phyloP scores from a whole-genome alignment of 306 rosid species.

The Vicia sativa region DNA sequence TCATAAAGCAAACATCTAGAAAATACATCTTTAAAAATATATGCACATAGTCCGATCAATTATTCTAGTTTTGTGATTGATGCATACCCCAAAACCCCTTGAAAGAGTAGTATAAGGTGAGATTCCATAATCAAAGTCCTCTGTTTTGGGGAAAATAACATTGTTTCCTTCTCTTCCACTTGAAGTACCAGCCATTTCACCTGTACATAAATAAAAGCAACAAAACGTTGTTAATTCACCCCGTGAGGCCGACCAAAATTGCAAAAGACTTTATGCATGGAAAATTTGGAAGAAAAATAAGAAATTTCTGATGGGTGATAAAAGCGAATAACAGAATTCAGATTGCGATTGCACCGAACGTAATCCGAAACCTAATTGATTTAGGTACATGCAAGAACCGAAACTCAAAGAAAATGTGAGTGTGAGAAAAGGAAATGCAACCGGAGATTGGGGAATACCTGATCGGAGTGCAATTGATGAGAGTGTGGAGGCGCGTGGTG shows the following conservation, averaged over 20 bases:
- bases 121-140: constrained; percentile 60
- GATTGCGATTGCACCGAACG: not conserved
- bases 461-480: constrained; percentile 25
- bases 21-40: not conserved
- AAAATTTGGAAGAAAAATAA: no score
- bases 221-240: no score
- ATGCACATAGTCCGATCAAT: not conserved
- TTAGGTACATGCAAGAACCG: constrained; percentile 8
- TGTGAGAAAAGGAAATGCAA: constrained; percentile 3
- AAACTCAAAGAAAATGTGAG: not conserved
- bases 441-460: constrained; percentile 27
- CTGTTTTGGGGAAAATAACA: constrained; percentile 59
- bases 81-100: constrained; percentile 58
- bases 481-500: constrained; percentile 8
- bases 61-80: not conserved
- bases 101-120: constrained; percentile 49
- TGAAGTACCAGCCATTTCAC: constrained; percentile 46
- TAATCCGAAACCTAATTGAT: constrained; percentile 4
- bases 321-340: constrained; percentile 7
- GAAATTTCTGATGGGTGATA: no score
- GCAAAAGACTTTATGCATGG: no score
- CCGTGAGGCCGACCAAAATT: no score
- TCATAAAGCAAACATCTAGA: not conserved
- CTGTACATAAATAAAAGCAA: constrained; percentile 36
- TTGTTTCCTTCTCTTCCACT: constrained; percentile 47